These are phyloP conservation scores for Abelmoschus esculentus DNA, from an alignment of 345 rosid species.

Conservation along the genomic window DNA sequence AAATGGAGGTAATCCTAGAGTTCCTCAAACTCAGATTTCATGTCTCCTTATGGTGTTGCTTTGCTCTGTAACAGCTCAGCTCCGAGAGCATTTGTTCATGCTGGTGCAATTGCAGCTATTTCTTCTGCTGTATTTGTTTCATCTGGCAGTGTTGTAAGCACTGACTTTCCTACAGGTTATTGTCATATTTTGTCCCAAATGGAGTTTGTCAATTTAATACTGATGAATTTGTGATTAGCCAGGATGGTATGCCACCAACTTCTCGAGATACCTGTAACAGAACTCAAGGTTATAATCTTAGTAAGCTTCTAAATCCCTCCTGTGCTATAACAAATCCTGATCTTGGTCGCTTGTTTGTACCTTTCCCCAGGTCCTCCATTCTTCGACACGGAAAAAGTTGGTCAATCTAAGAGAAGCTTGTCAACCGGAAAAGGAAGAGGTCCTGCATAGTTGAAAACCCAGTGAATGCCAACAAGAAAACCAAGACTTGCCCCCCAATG, in stretches of 20 bases:
- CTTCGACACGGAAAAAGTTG: constrained; percentile 1
- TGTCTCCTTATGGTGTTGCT: constrained; percentile 9
- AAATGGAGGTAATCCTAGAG: constrained; percentile 1
- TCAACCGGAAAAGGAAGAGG: constrained; percentile 13
- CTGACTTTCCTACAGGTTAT: constrained; percentile 7
- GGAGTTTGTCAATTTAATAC: constrained; percentile 12
- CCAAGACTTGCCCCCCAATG: neutral
- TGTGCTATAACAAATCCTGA: neutral
- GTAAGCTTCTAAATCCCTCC: constrained; percentile 13
- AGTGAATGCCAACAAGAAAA: constrained; percentile 10
- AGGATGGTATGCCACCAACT: constrained; percentile 6
- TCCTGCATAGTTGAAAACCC: constrained; percentile 3
- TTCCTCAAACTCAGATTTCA: constrained; percentile 10
- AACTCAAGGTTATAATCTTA: constrained; percentile 6
- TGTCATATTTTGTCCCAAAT: constrained; percentile 10
- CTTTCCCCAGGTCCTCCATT: constrained; percentile 7
- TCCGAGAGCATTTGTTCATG: constrained; percentile 7
- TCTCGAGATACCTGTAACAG: constrained; percentile 8
- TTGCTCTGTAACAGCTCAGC: neutral
- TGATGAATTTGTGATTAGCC: neutral
- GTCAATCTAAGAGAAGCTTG: constrained; percentile 4
- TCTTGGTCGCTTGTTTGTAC: constrained; percentile 3
- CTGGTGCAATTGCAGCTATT: neutral
- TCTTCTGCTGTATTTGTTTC: constrained; percentile 6
- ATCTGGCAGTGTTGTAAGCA: neutral